Percentiles rank a stretch among this genome's conserved stretches.
These are phyloP conservation scores for Aristolochia contorta DNA, from an alignment of 164 flowering plant species.

Conservation along the genomic window DNA sequence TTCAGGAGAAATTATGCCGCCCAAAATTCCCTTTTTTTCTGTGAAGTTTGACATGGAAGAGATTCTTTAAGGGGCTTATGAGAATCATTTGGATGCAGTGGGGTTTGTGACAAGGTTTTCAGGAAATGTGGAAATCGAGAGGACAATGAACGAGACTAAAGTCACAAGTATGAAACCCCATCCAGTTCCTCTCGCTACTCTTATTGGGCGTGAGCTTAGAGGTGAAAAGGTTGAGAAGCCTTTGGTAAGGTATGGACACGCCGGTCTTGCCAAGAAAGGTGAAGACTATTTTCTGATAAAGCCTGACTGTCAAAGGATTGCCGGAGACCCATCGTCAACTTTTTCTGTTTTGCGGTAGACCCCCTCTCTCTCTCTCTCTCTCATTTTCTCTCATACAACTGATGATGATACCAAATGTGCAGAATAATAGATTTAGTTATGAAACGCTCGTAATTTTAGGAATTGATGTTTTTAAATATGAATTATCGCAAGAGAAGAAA, in stretches of 20 bases:
- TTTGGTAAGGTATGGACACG: slow-evolving; percentile 66
- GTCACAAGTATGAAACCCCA: slow-evolving; percentile 38
- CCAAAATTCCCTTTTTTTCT: neutral
- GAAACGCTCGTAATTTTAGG: too few relatives aligned
- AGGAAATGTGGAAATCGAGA: slow-evolving; percentile 27
- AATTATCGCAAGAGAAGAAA: too few relatives aligned
- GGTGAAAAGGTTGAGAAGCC: slow-evolving; percentile 72
- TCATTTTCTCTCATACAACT: neutral
- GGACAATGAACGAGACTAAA: slow-evolving; percentile 43
- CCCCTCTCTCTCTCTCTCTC: neutral
- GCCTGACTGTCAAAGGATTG: slow-evolving; percentile 68
- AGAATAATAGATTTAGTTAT: too few relatives aligned
- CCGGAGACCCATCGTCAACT: slow-evolving; percentile 55
- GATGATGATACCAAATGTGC: too few relatives aligned
- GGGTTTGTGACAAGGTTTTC: slow-evolving; percentile 10
- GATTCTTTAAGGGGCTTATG: neutral
- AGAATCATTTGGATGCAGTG: slow-evolving; percentile 15
- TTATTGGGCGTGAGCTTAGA: slow-evolving; percentile 88
- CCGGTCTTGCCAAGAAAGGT: slow-evolving; percentile 90
- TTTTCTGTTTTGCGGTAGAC: slow-evolving; percentile 86
- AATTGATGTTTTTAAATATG: too few relatives aligned
- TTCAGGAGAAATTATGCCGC: neutral
- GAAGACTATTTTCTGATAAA: slow-evolving; percentile 84
- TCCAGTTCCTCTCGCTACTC: slow-evolving; percentile 72
- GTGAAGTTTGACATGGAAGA: slow-evolving; percentile 4